Evolutionary conservation across 257 asterid species (phyloP).

Genomic region (Nicotiana otophora): DNA sequence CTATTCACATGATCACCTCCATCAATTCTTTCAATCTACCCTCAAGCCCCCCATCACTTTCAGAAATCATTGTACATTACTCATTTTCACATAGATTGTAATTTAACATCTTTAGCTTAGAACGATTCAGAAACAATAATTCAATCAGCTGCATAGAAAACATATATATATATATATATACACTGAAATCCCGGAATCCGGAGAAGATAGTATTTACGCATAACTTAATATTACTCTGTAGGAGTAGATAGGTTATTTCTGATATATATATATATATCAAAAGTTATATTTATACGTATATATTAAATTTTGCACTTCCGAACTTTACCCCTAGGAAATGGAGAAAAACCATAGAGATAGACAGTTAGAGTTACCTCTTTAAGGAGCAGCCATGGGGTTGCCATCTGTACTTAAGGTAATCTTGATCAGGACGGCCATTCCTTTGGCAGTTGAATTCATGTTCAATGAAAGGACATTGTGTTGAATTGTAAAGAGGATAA

Average conservation of each 20-base stretch:
- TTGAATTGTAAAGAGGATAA: slow-evolving; percentile 44
- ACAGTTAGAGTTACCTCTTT: slow-evolving; percentile 32
- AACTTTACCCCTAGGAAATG: no score
- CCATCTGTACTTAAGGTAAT: slow-evolving; percentile 65
- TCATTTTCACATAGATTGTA: background rate
- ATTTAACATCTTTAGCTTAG: background rate
- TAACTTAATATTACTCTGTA: no score
- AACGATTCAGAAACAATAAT: background rate
- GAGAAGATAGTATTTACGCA: no score
- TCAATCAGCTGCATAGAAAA: no score
- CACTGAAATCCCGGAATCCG: no score
- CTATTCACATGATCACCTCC: background rate
- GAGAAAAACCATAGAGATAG: background rate
- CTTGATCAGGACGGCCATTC: slow-evolving; percentile 66
- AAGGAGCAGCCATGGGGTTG: slow-evolving; percentile 57
- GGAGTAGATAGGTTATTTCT: no score
- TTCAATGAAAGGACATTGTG: slow-evolving; percentile 71
- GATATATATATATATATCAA: no score
- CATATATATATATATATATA: no score
- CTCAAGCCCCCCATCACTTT: background rate
- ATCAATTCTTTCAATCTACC: background rate
- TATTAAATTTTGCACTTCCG: no score
- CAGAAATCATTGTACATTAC: background rate
- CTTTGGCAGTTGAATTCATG: slow-evolving; percentile 59
- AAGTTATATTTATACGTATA: no score